Conservation (phyloP, 192 early-diverging fungal species). For the Martensiomyces pterosporus region DNA sequence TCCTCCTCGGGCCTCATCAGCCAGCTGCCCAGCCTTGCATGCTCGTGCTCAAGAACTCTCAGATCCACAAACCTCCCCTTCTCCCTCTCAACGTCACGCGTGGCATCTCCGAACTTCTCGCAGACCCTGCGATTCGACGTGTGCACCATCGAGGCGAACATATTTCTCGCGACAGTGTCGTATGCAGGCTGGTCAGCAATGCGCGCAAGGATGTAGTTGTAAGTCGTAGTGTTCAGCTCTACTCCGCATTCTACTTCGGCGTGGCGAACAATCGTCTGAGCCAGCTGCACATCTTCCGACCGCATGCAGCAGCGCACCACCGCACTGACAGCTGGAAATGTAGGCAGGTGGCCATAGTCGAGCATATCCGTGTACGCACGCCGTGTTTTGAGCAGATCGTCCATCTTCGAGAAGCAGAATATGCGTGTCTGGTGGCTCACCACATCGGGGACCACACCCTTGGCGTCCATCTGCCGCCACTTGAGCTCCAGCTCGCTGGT, state of each 20-base stretch:
- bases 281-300: constrained; percentile 8
- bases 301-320: constrained; percentile 35
- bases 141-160: constrained; percentile 19
- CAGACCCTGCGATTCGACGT: constrained; percentile 12
- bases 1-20: constrained; percentile 12
- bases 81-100: constrained; percentile 1
- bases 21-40: constrained; percentile 3
- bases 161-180: neutral
- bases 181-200: neutral
- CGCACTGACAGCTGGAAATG: constrained; percentile 4
- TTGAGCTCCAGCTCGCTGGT: constrained; percentile 9
- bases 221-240: constrained; percentile 11
- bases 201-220: constrained; percentile 24
- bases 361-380: constrained; percentile 38
- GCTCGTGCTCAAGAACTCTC: constrained; percentile 4
- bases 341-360: constrained; percentile 20
- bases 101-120: constrained; percentile 1
- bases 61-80: constrained; percentile 13
- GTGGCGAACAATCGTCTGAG: constrained; percentile 20
- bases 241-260: constrained; percentile 16
- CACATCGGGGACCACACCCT: constrained; percentile 17
- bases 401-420: constrained; percentile 8
- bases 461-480: constrained; percentile 32
- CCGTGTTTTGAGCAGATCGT: constrained; percentile 27
- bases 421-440: constrained; percentile 19